Conservation (phyloP, 179 eudicot genomes). For the Vitellaria paradoxa region DNA sequence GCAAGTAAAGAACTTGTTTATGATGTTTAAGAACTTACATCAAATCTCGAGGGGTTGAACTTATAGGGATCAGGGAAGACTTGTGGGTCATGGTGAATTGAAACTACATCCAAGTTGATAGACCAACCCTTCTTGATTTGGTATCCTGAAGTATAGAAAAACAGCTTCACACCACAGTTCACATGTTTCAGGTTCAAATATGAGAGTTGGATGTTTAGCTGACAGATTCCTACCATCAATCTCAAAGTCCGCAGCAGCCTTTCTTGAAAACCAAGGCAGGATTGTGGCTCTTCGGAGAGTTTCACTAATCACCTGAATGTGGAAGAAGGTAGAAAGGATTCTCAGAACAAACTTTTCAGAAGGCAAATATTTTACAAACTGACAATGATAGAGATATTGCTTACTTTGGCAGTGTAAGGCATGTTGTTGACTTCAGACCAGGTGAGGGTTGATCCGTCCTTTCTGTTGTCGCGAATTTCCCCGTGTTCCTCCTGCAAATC, state of each 20-base stretch:
- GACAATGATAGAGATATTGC: background rate
- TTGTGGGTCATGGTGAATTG: constrained; percentile 45
- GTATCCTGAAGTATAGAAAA: constrained; percentile 25
- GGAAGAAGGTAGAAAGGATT: too few species aligned
- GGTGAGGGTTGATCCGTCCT: constrained; percentile 28
- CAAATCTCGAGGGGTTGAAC: constrained; percentile 51
- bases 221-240: constrained; percentile 33
- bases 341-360: background rate
- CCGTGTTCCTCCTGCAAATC: constrained; percentile 37
- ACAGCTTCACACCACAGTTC: background rate
- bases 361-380: background rate
- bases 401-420: constrained; percentile 39
- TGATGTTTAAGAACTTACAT: constrained; percentile 25
- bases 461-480: constrained; percentile 20
- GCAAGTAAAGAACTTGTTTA: background rate
- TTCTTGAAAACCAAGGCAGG: constrained; percentile 50
- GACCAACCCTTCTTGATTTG: constrained; percentile 47
- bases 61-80: constrained; percentile 33
- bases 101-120: constrained; percentile 50
- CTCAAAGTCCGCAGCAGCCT: constrained; percentile 50
- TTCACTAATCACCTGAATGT: constrained; percentile 40
- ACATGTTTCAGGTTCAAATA: background rate
- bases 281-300: constrained; percentile 48
- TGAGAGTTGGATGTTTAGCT: background rate
- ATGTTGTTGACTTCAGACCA: constrained; percentile 43